Evolutionary conservation across 129 eudicot genomes (phyloP), one percentile per base, ranked within the genome.

Genomic region (Centrapalus pauciflorus): DNA sequence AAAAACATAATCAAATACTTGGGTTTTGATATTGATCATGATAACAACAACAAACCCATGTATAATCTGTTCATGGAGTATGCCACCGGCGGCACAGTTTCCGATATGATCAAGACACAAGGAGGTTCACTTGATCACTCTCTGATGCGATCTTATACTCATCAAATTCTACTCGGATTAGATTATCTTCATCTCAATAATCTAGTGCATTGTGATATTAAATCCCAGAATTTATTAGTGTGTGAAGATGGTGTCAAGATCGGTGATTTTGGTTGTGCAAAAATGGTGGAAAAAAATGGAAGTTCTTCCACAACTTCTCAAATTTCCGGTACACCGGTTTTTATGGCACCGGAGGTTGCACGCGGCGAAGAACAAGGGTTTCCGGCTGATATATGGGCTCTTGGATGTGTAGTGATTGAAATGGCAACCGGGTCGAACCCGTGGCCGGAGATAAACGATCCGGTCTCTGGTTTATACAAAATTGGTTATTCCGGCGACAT

Each of bases 261-360:
- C 38, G 90, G 77, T 5, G 97, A 90, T 50, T 85, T 91, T 24
- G 97, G 96, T 0, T 87, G 94, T 67, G 87, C 86, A 1, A 81
- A 58, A 34, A 19, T 48, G 50, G 35, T 64, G 27, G 32, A 32
- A 57, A 59, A 59, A 7, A 30, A 11, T 16, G 76, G 62, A 56
- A 16, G 19, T 19, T 3, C 52, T 21, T 23, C 6, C 5, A 4
- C 6, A 1, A 46, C 59, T 32, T 26, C 49, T 37, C 61, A 7
- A 17, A 61, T 79, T 66, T 64, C 88, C 66, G 97, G 97, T 46
- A 91, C 97, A 66, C 97, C 97, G 67, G 79, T 76, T 48, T 91
- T 85, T 49, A 91, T 87, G 96, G 77, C 97, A 13, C 96, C 97
- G 23, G 97, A 91, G 28, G 97, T 83, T 19, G 97, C 97, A 0